Evolutionary conservation across 345 rosid genomes (phyloP).

Genomic region (Zanthoxylum bungeanum): DNA sequence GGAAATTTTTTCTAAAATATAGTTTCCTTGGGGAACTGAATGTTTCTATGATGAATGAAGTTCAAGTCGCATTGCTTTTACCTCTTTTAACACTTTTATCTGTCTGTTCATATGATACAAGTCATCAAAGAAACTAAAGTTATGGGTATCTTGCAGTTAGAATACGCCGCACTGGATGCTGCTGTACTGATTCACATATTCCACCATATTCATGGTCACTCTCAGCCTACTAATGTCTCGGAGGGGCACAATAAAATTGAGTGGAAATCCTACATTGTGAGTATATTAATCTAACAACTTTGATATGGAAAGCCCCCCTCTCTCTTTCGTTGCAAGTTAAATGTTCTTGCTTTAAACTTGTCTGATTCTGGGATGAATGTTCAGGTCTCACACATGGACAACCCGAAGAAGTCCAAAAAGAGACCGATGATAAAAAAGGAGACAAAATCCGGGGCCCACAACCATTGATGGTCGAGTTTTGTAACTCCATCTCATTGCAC

Average conservation of each 20-base stretch:
- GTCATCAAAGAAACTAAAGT: background rate
- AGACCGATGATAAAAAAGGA: conserved; percentile 15
- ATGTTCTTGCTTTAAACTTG: background rate
- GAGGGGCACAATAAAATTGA: conserved; percentile 43
- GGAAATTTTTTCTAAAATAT: no score
- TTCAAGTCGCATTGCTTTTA: no score
- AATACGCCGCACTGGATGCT: conserved; percentile 93
- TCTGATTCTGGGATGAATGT: background rate
- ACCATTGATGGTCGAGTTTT: background rate
- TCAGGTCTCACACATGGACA: conserved; percentile 60
- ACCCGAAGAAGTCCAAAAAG: conserved; percentile 42
- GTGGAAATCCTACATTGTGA: conserved; percentile 83
- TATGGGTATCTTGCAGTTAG: conserved; percentile 52
- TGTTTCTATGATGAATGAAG: no score
- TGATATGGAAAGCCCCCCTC: background rate
- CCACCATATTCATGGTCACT: conserved; percentile 36
- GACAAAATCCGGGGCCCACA: background rate
- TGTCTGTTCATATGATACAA: background rate
- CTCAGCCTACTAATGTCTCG: conserved; percentile 33
- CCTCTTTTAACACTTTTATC: background rate
- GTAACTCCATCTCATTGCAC: background rate
- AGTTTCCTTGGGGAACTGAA: no score
- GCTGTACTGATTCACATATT: conserved; percentile 81
- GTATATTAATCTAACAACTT: conserved; percentile 16
- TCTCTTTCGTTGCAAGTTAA: background rate